phyloP scores from a whole-genome alignment of 78 protist species.

The Dictyostelium brefeldianum region DNA sequence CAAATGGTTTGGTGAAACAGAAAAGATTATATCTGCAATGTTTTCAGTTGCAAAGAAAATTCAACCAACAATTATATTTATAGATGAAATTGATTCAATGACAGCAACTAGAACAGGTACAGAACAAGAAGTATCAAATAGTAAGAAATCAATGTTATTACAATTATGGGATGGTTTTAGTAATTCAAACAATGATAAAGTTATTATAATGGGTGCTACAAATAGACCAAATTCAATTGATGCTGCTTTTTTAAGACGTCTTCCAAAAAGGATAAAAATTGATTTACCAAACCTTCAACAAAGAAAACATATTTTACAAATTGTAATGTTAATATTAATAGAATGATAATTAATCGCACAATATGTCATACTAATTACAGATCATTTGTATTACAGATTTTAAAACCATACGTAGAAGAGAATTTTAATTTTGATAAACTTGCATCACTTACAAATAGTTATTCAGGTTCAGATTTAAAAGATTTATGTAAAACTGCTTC shows the following conservation, averaged over 20 bases:
- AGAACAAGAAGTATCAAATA: constrained; percentile 99
- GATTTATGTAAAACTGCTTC: constrained; percentile 85
- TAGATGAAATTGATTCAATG: constrained; percentile 99
- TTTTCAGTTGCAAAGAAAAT: constrained; percentile 99
- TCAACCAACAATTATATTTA: constrained; percentile 99
- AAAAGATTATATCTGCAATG: constrained; percentile 98
- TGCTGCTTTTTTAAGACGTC: constrained; percentile 99
- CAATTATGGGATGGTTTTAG: constrained; percentile 98
- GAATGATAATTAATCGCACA: not conserved
- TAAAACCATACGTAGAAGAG: not conserved
- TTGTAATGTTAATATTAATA: constrained; percentile 84
- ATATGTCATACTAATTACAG: not conserved
- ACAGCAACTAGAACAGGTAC: constrained; percentile 96
- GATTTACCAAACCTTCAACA: constrained; percentile 98
- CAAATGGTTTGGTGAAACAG: constrained; percentile 99
- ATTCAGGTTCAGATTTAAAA: constrained; percentile 99
- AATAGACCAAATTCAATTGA: constrained; percentile 99
- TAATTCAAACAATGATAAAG: constrained; percentile 95
- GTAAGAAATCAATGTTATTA: constrained; percentile 98
- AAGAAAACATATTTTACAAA: constrained; percentile 75
- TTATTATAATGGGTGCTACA: constrained; percentile 99
- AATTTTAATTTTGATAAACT: constrained; percentile 89
- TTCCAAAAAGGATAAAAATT: constrained; percentile 99
- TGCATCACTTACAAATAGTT: constrained; percentile 95
- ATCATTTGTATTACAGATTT: not conserved